These are phyloP conservation scores for Penicillium carneum DNA, from an alignment of 2,329 filamentous ascomycete species.

Conservation along the genomic window DNA sequence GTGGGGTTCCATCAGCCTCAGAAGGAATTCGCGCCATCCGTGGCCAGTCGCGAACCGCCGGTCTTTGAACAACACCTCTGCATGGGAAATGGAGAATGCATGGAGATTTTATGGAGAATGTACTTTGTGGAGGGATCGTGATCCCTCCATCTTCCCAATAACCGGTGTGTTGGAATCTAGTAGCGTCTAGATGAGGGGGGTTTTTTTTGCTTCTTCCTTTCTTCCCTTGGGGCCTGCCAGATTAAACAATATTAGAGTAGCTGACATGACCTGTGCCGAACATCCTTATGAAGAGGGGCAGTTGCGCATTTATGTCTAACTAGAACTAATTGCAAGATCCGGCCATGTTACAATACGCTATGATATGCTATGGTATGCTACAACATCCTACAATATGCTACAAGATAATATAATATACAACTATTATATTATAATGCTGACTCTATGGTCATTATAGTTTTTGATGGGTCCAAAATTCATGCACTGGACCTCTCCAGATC, in stretches of 20 bases:
- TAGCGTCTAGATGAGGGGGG: background rate
- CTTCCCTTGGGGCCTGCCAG: background rate
- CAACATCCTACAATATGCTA: no score
- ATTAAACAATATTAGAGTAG: background rate
- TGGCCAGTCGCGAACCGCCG: constrained; percentile 35
- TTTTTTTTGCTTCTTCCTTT: background rate
- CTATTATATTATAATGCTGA: background rate
- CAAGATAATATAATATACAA: no score
- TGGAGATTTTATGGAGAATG: background rate
- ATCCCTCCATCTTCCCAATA: constrained; percentile 1
- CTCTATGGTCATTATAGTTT: background rate
- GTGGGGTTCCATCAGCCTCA: constrained; percentile 36
- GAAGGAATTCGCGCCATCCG: constrained; percentile 9
- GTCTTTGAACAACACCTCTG: background rate
- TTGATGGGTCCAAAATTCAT: background rate
- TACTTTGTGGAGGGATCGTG: background rate
- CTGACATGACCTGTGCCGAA: background rate
- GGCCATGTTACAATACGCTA: no score
- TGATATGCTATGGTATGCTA: no score
- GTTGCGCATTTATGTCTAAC: background rate
- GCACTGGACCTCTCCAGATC: background rate
- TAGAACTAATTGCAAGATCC: background rate
- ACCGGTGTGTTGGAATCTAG: constrained; percentile 4
- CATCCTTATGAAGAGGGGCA: background rate
- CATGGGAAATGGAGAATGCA: background rate